Percentiles rank a stretch among this genome's conserved stretches.
Conservation (phyloP, 768 basidiomycete species). For the Mycena venus region DNA sequence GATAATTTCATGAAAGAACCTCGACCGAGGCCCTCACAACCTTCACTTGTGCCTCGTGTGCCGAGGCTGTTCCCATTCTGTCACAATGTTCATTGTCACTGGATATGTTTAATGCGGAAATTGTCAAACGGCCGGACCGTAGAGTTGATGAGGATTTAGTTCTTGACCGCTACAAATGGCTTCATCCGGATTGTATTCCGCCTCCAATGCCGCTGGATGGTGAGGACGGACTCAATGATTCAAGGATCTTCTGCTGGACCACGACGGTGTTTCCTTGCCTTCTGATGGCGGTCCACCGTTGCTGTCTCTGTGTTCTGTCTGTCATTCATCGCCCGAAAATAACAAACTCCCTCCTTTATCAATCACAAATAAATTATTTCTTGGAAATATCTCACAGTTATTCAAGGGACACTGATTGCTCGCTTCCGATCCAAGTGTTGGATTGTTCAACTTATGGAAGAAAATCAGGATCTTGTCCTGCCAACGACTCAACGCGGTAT, state of each 20-base stretch:
- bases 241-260: neutral
- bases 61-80: too few species aligned
- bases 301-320: neutral
- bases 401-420: conserved; percentile 29
- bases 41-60: too few species aligned
- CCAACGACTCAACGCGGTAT: neutral
- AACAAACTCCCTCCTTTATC: neutral
- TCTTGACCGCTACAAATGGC: neutral
- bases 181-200: neutral
- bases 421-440: conserved; percentile 21
- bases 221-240: too few species aligned
- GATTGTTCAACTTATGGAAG: conserved; percentile 1
- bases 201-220: neutral
- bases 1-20: neutral
- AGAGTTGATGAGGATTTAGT: neutral
- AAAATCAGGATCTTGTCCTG: conserved; percentile 32
- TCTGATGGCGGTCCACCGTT: neutral
- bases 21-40: neutral
- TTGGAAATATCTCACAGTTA: conserved; percentile 15
- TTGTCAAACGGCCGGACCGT: neutral
- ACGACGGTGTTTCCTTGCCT: conserved; percentile 1
- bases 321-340: neutral
- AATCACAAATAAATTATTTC: conserved; percentile 8
- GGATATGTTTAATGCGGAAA: neutral
- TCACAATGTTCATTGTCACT: neutral